Conservation (phyloP, 2,329 filamentous ascomycete species). For the Phoma herbarum region DNA sequence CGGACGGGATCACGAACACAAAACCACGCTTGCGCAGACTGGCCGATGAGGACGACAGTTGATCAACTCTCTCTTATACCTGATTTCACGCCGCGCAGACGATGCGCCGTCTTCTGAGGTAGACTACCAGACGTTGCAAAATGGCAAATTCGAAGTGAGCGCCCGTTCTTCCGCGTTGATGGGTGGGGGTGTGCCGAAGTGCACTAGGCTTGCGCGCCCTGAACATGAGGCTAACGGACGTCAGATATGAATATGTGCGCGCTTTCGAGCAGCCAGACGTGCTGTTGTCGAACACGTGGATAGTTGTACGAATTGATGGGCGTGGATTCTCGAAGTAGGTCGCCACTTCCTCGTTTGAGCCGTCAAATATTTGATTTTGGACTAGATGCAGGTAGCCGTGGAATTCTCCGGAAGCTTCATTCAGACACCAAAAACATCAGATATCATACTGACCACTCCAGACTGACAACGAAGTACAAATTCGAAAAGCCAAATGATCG, state of each 20-base stretch:
- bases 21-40: constrained; percentile 19
- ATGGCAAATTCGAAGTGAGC: constrained; percentile 25
- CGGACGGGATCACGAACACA: constrained; percentile 19
- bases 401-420: neutral
- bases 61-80: constrained; percentile 17
- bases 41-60: constrained; percentile 9
- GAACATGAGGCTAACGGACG: constrained; percentile 24
- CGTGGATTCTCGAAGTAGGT: constrained; percentile 89
- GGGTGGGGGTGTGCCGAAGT: constrained; percentile 8
- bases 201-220: constrained; percentile 5
- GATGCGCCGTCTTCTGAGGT: constrained; percentile 13
- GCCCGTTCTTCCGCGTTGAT: neutral
- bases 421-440: neutral
- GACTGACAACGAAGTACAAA: constrained; percentile 80
- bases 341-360: constrained; percentile 13
- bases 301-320: constrained; percentile 92
- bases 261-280: constrained; percentile 83
- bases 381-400: constrained; percentile 33
- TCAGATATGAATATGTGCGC: constrained; percentile 92
- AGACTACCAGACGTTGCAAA: constrained; percentile 8
- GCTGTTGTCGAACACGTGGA: constrained; percentile 91
- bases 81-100: neutral
- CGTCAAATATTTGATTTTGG: constrained; percentile 16
- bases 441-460: constrained; percentile 47
- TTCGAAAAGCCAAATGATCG: constrained; percentile 95